Conservation (phyloP, 352 stramenopile species). For the Phytophthora boehmeriae region DNA sequence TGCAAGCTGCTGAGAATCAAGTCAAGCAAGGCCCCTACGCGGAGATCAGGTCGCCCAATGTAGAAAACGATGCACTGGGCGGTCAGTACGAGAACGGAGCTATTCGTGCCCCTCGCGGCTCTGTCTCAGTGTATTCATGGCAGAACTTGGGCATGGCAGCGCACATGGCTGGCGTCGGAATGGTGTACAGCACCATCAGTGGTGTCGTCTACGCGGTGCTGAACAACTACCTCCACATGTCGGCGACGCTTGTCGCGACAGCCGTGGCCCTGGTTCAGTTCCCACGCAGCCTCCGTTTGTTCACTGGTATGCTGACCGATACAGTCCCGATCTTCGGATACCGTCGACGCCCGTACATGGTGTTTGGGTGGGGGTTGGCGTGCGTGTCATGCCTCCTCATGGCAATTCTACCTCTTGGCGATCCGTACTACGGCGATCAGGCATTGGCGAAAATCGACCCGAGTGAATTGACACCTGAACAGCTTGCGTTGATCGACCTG, state of each 20-base stretch:
- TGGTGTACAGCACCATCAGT: slow-evolving; percentile 41
- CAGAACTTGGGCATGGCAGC: slow-evolving; percentile 48
- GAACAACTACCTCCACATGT: slow-evolving; percentile 67
- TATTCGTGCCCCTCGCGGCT: slow-evolving; percentile 21
- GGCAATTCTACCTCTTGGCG: slow-evolving; percentile 44
- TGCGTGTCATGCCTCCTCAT: slow-evolving; percentile 48
- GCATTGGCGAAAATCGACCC: slow-evolving; percentile 28
- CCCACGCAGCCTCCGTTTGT: slow-evolving; percentile 47
- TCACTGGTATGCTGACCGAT: slow-evolving; percentile 76
- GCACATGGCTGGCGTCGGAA: slow-evolving; percentile 47
- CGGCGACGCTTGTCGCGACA: slow-evolving; percentile 43
- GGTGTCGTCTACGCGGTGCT: slow-evolving; percentile 57
- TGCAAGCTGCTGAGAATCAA: no score
- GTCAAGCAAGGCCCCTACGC: no score
- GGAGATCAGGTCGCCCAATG: slow-evolving; percentile 24
- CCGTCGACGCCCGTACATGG: slow-evolving; percentile 80
- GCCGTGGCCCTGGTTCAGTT: slow-evolving; percentile 50
- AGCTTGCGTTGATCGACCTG: slow-evolving; percentile 42
- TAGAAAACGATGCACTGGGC: slow-evolving; percentile 6
- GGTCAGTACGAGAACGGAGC: slow-evolving; percentile 18
- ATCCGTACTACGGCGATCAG: slow-evolving; percentile 48
- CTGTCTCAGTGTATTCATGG: slow-evolving; percentile 29
- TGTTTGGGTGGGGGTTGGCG: slow-evolving; percentile 57
- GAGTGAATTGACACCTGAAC: slow-evolving; percentile 35
- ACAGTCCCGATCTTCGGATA: slow-evolving; percentile 77